Evolutionary conservation across 1,284 basidiomycete genomes (phyloP), one percentile per base, ranked within the genome.

Genomic region (Ceratobasidium theobromae): DNA sequence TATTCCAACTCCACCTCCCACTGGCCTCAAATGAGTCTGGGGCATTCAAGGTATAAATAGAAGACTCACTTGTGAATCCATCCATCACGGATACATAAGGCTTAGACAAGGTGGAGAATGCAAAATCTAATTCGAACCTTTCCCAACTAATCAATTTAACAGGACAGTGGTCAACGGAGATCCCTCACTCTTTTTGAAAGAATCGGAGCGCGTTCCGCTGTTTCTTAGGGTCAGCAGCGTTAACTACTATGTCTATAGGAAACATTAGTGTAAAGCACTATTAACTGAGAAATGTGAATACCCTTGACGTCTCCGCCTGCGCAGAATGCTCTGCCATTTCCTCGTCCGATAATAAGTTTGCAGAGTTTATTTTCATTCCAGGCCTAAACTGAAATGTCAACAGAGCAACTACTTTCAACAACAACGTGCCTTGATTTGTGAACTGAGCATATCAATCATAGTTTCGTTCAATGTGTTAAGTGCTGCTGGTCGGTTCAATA

Each of bases 1-100:
- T 60, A 99, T 84, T 52, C 97, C 97, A 33, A 93, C 92, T 54
- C 97, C 97, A 66, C 97, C 97, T 43, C 97, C 97, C 91, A 98
- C 94, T 95, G 70, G 40, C 62, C 53, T 43, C 48, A 57, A 52
- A 48, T 55, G 48, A 67, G 48, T 64, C 58, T 64, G 48, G 58
- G 38, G 58, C 46, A 21, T 57, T 23, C 35, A 52, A 49, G 45
- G 64, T 46, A 60, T 33, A 45, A 43, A 60, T 64, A 38, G 45
- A 23, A 68, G 53, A 84, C 91, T 71, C 74, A 96, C 93, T 91
- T 12, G 93, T 95, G 67, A 90, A 84, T 21, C 95, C 95, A 74
- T 98, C 93, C 78, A 98, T 86, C 69, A 99, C 79, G 49, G 86
- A 86, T 41, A 99, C 84, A 76, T 98, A 97, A 11, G 93, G 91